A percentile compares a stretch with the other conserved stretches of the same genome.
Conservation (phyloP, 2,329 filamentous ascomycete species). For the Fusarium temperatum region DNA sequence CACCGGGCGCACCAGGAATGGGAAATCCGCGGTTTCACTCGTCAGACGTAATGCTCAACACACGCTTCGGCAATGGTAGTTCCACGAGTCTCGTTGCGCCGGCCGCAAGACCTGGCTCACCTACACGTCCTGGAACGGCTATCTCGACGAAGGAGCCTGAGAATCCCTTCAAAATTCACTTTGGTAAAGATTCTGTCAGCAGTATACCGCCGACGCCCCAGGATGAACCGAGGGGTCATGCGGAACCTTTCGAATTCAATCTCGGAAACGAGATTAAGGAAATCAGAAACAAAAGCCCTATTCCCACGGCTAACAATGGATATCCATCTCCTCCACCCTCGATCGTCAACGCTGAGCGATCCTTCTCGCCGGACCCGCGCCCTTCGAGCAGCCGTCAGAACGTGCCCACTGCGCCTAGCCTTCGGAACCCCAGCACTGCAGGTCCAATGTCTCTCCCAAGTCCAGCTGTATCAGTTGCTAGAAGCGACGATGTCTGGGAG, state of each 20-base stretch:
- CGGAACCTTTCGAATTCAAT: slow-evolving; percentile 54
- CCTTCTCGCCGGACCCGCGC: slow-evolving; percentile 35
- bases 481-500: slow-evolving; percentile 51
- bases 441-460: slow-evolving; percentile 52
- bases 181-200: slow-evolving; percentile 44
- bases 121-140: slow-evolving; percentile 48
- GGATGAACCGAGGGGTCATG: slow-evolving; percentile 47
- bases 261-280: slow-evolving; percentile 26
- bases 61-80: slow-evolving; percentile 48
- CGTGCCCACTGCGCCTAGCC: slow-evolving; percentile 31
- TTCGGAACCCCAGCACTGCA: slow-evolving; percentile 42
- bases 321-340: slow-evolving; percentile 53
- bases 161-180: slow-evolving; percentile 60
- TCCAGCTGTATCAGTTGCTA: slow-evolving; percentile 52
- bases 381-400: slow-evolving; percentile 36
- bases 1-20: slow-evolving; percentile 42
- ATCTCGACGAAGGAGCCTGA: slow-evolving; percentile 51
- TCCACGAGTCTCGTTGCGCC: slow-evolving; percentile 49
- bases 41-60: slow-evolving; percentile 53
- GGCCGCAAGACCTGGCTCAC: slow-evolving; percentile 38
- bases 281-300: slow-evolving; percentile 10
- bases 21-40: slow-evolving; percentile 43
- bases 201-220: slow-evolving; percentile 39
- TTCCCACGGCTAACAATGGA: slow-evolving; percentile 30
- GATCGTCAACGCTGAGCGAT: slow-evolving; percentile 44